A percentile compares a stretch with the other conserved stretches of the same genome.
phyloP scores from a whole-genome alignment of 148 eudicot genomes.

The Spergularia bocconei region DNA sequence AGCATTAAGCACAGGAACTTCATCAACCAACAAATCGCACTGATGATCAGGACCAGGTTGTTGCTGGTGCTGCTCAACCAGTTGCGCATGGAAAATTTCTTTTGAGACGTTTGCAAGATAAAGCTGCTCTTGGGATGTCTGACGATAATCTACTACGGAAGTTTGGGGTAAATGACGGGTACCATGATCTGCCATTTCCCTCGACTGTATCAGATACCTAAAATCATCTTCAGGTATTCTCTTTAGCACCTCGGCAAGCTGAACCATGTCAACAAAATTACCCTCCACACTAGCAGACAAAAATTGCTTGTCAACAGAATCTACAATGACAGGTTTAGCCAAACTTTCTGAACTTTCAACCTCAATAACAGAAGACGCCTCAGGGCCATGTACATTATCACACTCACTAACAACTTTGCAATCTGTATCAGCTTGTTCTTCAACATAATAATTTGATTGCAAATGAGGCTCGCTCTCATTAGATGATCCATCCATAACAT shows the following conservation, averaged over 20 bases:
- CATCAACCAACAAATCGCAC: slow-evolving; percentile 34
- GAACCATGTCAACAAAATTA: slow-evolving; percentile 37
- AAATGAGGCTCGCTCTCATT: slow-evolving; percentile 17
- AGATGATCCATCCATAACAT: slow-evolving; percentile 19
- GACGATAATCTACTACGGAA: slow-evolving; percentile 30
- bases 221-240: slow-evolving; percentile 55
- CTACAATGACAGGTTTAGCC: slow-evolving; percentile 19
- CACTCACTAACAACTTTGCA: slow-evolving; percentile 14
- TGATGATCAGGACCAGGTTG: slow-evolving; percentile 29
- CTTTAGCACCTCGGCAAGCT: slow-evolving; percentile 52
- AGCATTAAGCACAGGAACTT: slow-evolving; percentile 33
- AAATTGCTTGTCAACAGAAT: slow-evolving; percentile 11
- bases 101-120: slow-evolving; percentile 52
- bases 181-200: slow-evolving; percentile 29
- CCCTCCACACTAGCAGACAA: slow-evolving; percentile 31
- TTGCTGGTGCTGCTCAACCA: slow-evolving; percentile 40
- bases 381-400: slow-evolving; percentile 5
- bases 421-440: slow-evolving; percentile 21
- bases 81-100: slow-evolving; percentile 48
- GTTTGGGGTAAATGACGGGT: slow-evolving; percentile 20
- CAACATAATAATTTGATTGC: slow-evolving; percentile 16
- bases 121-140: slow-evolving; percentile 59
- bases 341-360: slow-evolving; percentile 4
- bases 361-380: slow-evolving; percentile 14
- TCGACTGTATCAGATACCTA: slow-evolving; percentile 44